These are phyloP conservation scores for Heimioporus sp. DNA, from an alignment of 768 basidiomycete species.

Conservation along the genomic window DNA sequence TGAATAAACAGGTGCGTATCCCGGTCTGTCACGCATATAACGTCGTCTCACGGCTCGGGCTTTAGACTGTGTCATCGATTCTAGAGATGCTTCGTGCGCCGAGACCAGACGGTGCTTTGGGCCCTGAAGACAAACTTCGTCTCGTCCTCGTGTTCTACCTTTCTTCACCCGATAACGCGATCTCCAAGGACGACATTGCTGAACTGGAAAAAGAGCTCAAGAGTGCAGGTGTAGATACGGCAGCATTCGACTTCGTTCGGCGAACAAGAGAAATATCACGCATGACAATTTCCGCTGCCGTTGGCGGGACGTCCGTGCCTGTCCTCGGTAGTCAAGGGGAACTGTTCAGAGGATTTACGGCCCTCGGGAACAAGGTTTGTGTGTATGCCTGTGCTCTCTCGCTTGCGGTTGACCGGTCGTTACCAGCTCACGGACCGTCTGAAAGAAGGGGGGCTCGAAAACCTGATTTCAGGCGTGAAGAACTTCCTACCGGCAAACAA, in stretches of 20 bases:
- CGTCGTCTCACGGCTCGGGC: neutral
- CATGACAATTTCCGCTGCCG: conserved; percentile 76
- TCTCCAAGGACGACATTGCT: conserved; percentile 83
- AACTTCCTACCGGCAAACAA: conserved; percentile 97
- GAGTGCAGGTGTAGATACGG: conserved; percentile 72
- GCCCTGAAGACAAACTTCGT: conserved; percentile 83
- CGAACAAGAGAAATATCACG: conserved; percentile 87
- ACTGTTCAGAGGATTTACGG: conserved; percentile 91
- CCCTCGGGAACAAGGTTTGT: conserved; percentile 81
- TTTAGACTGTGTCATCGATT: conserved; percentile 71
- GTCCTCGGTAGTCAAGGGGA: conserved; percentile 75
- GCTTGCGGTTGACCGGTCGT: neutral
- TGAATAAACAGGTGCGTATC: conserved; percentile 69
- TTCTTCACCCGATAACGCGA: conserved; percentile 73
- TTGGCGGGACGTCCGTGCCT: conserved; percentile 63
- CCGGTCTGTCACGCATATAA: neutral
- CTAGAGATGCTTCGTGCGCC: conserved; percentile 83
- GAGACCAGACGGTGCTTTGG: conserved; percentile 63
- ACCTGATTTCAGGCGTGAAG: conserved; percentile 95
- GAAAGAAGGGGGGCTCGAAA: conserved; percentile 95
- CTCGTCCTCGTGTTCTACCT: conserved; percentile 95
- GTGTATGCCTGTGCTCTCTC: neutral
- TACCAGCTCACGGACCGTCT: conserved; percentile 84
- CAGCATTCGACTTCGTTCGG: conserved; percentile 91
- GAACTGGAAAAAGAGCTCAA: conserved; percentile 89